Conservation (phyloP, 129 eudicot species). For the Pittosporum tobira region DNA sequence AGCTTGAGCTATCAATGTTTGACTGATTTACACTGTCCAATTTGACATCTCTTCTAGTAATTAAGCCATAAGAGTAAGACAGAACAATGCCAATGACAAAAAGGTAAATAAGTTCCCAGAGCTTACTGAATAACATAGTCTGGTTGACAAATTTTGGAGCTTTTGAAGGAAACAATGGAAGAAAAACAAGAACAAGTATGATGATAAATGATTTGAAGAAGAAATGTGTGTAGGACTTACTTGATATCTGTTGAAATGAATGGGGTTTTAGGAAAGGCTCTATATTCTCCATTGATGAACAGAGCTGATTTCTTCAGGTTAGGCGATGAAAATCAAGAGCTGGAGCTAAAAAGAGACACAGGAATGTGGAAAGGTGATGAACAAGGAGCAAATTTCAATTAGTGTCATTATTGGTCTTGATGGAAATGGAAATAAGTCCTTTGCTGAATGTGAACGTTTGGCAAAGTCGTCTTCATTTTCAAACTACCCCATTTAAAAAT, state of each 20-base stretch:
- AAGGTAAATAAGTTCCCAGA: slow-evolving; percentile 77
- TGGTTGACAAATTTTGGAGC: slow-evolving; percentile 49
- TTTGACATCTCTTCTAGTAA: slow-evolving; percentile 31
- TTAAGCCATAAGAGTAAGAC: slow-evolving; percentile 78
- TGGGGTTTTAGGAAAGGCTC: slow-evolving; percentile 27
- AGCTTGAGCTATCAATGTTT: slow-evolving; percentile 10
- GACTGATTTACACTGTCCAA: slow-evolving; percentile 13
- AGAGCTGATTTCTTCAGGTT: slow-evolving; percentile 23
- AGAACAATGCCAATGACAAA: slow-evolving; percentile 63
- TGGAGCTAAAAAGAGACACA: slow-evolving; percentile 6
- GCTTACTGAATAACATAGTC: slow-evolving; percentile 26
- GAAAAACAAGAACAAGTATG: slow-evolving; percentile 37
- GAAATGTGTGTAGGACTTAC: slow-evolving; percentile 44
- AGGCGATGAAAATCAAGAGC: slow-evolving; percentile 18
- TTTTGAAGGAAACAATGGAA: slow-evolving; percentile 65
- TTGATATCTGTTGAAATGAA: slow-evolving; percentile 22
- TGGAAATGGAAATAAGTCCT: not conserved
- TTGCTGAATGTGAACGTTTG: not conserved
- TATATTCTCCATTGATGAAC: slow-evolving; percentile 31
- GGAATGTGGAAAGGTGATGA: not conserved
- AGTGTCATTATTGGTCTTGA: not conserved
- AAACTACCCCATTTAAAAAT: too few relatives aligned
- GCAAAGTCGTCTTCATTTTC: not conserved
- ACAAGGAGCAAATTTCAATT: slow-evolving; percentile 13
- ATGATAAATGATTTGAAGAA: slow-evolving; percentile 41